Evolutionary conservation across 192 early-diverging fungal species (phyloP), one percentile per base, ranked within the genome.

Genomic region (Diversispora epigaea): DNA sequence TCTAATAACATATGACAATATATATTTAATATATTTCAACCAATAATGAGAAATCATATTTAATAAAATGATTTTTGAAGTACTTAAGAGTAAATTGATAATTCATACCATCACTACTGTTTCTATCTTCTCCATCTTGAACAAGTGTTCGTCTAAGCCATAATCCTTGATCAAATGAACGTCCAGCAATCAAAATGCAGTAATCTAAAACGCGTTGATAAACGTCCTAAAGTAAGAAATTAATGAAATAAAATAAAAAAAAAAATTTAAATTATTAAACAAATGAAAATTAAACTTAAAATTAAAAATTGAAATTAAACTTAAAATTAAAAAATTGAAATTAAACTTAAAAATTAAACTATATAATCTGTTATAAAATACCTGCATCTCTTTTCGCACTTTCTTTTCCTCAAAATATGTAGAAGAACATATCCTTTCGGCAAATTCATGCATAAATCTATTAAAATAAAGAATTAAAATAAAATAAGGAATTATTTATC

Each of bases 181-280:
- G 87, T 9, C 93, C 94, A 0, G 88, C 87, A 66, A 92, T 89
- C 54, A 90, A 79, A 19, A 94, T 88, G 74, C 93, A 93, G 43
- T 87, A 87, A 62, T 95, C 94, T 25, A 90, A 76, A 54, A 91
- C 84, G 3, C 87, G 81, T 66, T 83, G 80, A 62, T 87, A 89
- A 3, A 84, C 60, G 22, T 89, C 87, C 50, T 76, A 79, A 25
- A 19, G 12, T 46, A 50, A 49, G 2, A 43, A 49, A n/a, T n/a
- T n/a, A n/a, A 22, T 22, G 22, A 3, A 49, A 50, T 8, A 67
- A n/a, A 11, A 41, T 67, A 8, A 67, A 21, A 21, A 68, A 68
- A 11, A 68, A 46, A 49, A 39, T 25, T 50, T 3, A 6, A 6
- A 17, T 49, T 1, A 52, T n/a, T 12, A 0, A n/a, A 6, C 3